Percentiles rank a stretch among this genome's conserved stretches.
phyloP scores from a whole-genome alignment of 208 protist genomes.

The Herpetomonas muscarum region DNA sequence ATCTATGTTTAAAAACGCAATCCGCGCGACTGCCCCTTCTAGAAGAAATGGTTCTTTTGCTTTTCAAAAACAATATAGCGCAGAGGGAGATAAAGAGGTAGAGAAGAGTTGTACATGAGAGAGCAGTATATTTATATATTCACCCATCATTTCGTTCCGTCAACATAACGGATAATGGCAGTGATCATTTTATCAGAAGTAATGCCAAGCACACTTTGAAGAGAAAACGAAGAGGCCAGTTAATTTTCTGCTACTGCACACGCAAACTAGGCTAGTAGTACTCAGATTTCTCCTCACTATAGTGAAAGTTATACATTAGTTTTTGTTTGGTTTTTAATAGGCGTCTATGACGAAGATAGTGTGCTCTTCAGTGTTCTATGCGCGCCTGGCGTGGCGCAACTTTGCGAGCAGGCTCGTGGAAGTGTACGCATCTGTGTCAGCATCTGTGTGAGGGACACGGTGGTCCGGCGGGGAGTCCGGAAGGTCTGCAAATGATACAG shows the following conservation, averaged over 20 bases:
- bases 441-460: background rate
- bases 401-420: background rate
- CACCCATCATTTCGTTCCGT: background rate
- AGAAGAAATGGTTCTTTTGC: too few species aligned
- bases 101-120: background rate
- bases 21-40: too few species aligned
- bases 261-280: background rate
- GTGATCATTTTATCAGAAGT: background rate
- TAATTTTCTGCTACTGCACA: too few species aligned
- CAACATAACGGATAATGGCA: background rate
- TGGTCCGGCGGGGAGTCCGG: background rate
- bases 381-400: background rate
- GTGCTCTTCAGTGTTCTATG: background rate
- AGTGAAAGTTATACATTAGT: too few species aligned
- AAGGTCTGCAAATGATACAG: conserved; percentile 1
- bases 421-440: background rate
- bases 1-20: too few species aligned
- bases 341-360: background rate
- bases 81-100: conserved; percentile 2
- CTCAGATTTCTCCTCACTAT: too few species aligned
- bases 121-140: too few species aligned
- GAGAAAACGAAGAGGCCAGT: background rate
- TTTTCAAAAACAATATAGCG: too few species aligned
- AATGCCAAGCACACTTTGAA: background rate
- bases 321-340: too few species aligned